Conservation (phyloP, 768 basidiomycete genomes). For the Lentinula guzmanii region DNA sequence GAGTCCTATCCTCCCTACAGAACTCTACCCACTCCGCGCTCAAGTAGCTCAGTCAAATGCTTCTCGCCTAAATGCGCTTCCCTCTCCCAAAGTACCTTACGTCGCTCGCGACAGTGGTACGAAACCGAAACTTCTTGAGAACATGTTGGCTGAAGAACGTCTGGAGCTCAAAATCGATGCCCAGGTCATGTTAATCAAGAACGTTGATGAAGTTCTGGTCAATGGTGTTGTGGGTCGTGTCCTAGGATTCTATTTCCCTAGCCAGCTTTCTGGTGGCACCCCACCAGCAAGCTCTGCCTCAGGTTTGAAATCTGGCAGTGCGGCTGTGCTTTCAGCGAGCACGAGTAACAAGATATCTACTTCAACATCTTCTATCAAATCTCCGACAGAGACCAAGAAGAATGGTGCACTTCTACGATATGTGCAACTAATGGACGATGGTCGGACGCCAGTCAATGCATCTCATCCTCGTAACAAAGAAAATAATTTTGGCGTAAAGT, state of each 20-base stretch:
- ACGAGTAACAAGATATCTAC: background rate
- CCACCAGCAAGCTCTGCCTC: background rate
- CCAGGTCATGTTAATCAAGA: constrained; percentile 66
- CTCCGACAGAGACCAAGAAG: constrained; percentile 7
- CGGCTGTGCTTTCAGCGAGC: background rate
- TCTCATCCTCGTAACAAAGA: background rate
- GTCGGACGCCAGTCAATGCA: background rate
- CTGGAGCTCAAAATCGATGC: constrained; percentile 54
- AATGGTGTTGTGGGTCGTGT: constrained; percentile 76
- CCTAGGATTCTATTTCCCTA: constrained; percentile 42
- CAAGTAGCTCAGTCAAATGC: constrained; percentile 67
- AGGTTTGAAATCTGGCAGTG: background rate
- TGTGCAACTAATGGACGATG: constrained; percentile 5
- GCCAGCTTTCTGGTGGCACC: background rate
- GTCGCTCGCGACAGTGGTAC: constrained; percentile 46
- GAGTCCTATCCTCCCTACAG: constrained; percentile 33
- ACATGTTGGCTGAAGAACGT: constrained; percentile 52
- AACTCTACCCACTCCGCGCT: constrained; percentile 58
- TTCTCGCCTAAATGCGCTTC: constrained; percentile 43
- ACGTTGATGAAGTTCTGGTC: constrained; percentile 66
- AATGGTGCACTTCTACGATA: constrained; percentile 5
- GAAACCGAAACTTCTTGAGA: constrained; percentile 45
- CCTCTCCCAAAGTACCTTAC: constrained; percentile 36
- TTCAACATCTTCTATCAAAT: background rate
- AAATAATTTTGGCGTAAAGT: constrained; percentile 8